Conservation (phyloP, 441 rosid genomes). For the Euphorbia corollata region DNA sequence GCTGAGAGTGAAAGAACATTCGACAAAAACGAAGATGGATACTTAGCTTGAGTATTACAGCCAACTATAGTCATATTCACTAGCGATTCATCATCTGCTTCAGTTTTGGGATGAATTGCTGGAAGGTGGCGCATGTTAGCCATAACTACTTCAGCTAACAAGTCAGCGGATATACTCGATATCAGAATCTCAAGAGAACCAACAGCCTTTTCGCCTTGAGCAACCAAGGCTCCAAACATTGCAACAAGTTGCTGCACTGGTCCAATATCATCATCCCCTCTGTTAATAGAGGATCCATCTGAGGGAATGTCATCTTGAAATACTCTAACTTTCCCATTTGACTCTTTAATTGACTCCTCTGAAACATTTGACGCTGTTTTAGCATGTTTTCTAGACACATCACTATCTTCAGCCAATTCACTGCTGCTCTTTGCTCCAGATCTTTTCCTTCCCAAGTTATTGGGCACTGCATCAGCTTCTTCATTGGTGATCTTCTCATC, state of each 20-base stretch:
- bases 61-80: constrained; percentile 62
- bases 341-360: constrained; percentile 55
- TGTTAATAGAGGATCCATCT: constrained; percentile 35
- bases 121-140: constrained; percentile 88
- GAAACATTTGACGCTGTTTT: constrained; percentile 49
- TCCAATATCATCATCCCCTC: constrained; percentile 52
- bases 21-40: constrained; percentile 70
- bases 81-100: constrained; percentile 54
- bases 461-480: constrained; percentile 36
- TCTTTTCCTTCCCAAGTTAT: constrained; percentile 59
- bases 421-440: constrained; percentile 44
- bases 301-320: constrained; percentile 43
- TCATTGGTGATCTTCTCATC: constrained; percentile 37
- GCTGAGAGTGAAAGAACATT: constrained; percentile 74
- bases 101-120: constrained; percentile 35
- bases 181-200: constrained; percentile 84
- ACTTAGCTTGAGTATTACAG: constrained; percentile 48
- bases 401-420: constrained; percentile 46
- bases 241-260: constrained; percentile 92
- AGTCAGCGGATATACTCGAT: constrained; percentile 86
- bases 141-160: constrained; percentile 95
- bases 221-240: constrained; percentile 92
- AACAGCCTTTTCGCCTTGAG: constrained; percentile 93
- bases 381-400: constrained; percentile 59
- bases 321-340: constrained; percentile 29